phyloP scores from a whole-genome alignment of 345 rosid genomes.

The Nephelium lappaceum region DNA sequence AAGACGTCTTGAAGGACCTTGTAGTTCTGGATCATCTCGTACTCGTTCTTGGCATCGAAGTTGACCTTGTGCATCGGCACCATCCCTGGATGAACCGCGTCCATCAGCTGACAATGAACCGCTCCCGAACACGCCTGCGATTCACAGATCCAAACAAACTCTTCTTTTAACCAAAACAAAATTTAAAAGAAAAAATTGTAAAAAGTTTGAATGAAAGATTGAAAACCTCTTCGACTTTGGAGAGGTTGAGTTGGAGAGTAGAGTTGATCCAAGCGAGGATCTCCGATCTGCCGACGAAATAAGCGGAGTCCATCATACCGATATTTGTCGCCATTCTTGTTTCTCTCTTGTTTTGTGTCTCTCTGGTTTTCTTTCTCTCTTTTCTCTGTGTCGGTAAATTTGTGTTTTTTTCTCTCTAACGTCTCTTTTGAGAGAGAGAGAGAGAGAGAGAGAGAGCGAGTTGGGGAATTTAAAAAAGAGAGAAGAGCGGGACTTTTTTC shows the following conservation, averaged over 20 bases:
- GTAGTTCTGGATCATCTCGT: conserved; percentile 97
- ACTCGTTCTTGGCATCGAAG: conserved; percentile 91
- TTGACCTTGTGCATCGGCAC: conserved; percentile 99
- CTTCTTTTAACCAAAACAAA: too few species aligned
- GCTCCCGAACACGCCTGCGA: conserved; percentile 88
- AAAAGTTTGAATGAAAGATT: not conserved
- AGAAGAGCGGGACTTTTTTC: conserved; percentile 48
- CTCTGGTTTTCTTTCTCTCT: not conserved
- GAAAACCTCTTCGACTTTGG: conserved; percentile 96
- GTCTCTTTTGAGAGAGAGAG: conserved; percentile 26
- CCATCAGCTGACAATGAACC: conserved; percentile 95
- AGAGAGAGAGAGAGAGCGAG: conserved; percentile 23
- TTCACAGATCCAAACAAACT: conserved; percentile 12
- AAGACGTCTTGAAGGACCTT: conserved; percentile 97
- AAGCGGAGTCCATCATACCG: conserved; percentile 93
- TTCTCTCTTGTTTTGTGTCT: not conserved
- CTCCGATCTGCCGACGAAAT: conserved; percentile 96
- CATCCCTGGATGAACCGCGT: conserved; percentile 79
- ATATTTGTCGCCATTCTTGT: conserved; percentile 70
- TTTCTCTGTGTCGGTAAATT: not conserved
- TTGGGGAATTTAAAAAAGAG: conserved; percentile 31
- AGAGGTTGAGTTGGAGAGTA: conserved; percentile 81
- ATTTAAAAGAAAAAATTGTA: too few species aligned
- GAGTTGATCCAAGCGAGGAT: conserved; percentile 95
- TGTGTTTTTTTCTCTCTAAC: conserved; percentile 28